A percentile compares a stretch with the other conserved stretches of the same genome.
Conservation (phyloP, 1,139 yeast genomes). For the Candida sanyaensis region DNA sequence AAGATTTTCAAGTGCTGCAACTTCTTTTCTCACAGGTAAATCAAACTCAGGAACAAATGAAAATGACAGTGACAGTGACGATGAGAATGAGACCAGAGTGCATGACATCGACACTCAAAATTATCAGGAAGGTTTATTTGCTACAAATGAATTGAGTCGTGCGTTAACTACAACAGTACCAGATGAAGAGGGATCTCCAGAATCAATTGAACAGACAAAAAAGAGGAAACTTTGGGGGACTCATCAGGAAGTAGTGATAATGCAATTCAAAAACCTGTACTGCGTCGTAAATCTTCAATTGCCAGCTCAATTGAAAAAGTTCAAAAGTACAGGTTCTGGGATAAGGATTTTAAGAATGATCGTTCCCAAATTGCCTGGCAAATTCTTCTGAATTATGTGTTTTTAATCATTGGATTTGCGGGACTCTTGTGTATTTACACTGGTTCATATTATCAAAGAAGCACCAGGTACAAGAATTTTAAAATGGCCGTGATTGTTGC, state of each 20-base stretch:
- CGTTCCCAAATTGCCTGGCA: slow-evolving; percentile 21
- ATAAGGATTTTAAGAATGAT: slow-evolving; percentile 23
- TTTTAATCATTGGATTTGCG: slow-evolving; percentile 25
- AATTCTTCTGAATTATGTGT: slow-evolving; percentile 24
- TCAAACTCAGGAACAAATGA: too few relatives aligned
- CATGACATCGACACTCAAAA: too few relatives aligned
- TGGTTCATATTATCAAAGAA: slow-evolving; percentile 31
- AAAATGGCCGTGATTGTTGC: slow-evolving; percentile 29
- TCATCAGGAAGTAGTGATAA: background rate
- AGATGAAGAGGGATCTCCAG: slow-evolving; percentile 10
- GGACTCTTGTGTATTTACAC: slow-evolving; percentile 30
- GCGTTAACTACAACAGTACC: slow-evolving; percentile 4
- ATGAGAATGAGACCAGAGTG: too few relatives aligned
- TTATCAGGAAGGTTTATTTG: slow-evolving; percentile 2
- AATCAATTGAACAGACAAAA: too few relatives aligned
- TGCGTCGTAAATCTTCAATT: slow-evolving; percentile 22
- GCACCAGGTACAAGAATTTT: slow-evolving; percentile 20
- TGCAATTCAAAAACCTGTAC: background rate
- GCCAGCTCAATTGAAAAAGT: slow-evolving; percentile 18
- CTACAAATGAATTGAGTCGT: slow-evolving; percentile 12
- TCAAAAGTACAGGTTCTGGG: slow-evolving; percentile 30
- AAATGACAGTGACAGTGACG: too few relatives aligned
- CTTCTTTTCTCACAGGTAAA: background rate
- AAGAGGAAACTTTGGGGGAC: background rate
- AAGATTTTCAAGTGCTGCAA: slow-evolving; percentile 17